Evolutionary conservation across 208 protist genomes (phyloP).

Genomic region (Trypanosoma scelopori): DNA sequence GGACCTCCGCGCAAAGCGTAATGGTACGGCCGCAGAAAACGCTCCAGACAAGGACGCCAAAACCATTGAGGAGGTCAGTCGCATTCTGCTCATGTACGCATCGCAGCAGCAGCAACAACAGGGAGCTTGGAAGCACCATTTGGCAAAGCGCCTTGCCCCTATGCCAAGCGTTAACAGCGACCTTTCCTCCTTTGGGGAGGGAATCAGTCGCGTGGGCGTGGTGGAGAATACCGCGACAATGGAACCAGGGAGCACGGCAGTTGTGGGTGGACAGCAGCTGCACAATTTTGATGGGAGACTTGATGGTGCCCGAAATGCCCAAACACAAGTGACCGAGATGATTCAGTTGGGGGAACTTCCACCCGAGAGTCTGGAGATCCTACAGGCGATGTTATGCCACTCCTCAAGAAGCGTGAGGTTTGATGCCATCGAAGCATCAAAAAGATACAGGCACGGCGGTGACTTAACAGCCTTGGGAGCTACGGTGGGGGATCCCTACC

Average conservation of each 20-base stretch:
- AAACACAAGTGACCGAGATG: conserved; percentile 17
- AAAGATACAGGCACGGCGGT: background rate
- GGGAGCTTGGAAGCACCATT: background rate
- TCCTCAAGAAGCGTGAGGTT: conserved; percentile 5
- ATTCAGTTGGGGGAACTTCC: conserved; percentile 20
- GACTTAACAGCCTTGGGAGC: background rate
- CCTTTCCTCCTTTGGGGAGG: background rate
- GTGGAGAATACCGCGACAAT: background rate
- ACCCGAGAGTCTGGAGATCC: conserved; percentile 24
- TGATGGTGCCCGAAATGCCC: background rate
- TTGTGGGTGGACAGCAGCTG: conserved; percentile 1
- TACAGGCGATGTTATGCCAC: conserved; percentile 26
- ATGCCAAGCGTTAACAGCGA: background rate
- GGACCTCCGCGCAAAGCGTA: conserved; percentile 26
- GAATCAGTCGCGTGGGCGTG: background rate
- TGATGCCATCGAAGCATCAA: conserved; percentile 6
- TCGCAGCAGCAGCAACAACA: conserved; percentile 9
- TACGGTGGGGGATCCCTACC: background rate
- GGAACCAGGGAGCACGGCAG: background rate
- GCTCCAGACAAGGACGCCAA: conserved; percentile 5
- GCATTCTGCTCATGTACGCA: conserved; percentile 31
- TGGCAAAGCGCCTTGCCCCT: background rate
- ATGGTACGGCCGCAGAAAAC: conserved; percentile 20
- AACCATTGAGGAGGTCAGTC: conserved; percentile 33
- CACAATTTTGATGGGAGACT: background rate